These are phyloP conservation scores for Leccinum sublutescens DNA, from an alignment of 768 basidiomycete genomes.

Conservation along the genomic window DNA sequence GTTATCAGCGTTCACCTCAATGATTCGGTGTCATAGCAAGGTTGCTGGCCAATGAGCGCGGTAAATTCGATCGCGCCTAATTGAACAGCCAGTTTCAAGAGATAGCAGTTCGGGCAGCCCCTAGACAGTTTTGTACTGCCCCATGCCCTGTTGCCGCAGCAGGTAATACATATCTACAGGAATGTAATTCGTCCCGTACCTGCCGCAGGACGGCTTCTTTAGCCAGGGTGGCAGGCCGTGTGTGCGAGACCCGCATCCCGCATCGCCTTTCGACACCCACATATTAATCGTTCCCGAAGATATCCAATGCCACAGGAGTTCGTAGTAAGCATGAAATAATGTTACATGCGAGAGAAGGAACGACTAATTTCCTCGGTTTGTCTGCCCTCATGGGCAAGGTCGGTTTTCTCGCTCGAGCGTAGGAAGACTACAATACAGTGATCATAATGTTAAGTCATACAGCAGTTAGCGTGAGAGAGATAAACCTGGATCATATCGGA, in stretches of 20 bases:
- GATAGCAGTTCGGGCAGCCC: neutral
- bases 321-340: conserved; percentile 19
- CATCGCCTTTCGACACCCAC: conserved; percentile 8
- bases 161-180: conserved; percentile 27
- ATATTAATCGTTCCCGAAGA: conserved; percentile 10
- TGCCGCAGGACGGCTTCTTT: conserved; percentile 3
- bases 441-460: conserved; percentile 19
- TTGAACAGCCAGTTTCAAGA: neutral
- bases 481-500: conserved; percentile 10
- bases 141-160: conserved; percentile 40
- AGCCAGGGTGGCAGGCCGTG: neutral
- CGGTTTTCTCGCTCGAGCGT: neutral
- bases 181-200: conserved; percentile 23
- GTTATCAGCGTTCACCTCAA: neutral
- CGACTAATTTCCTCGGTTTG: neutral
- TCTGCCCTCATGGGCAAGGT: neutral
- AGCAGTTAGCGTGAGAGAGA: conserved; percentile 9
- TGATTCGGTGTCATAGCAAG: neutral
- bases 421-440: conserved; percentile 16
- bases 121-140: neutral
- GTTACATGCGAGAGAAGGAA: conserved; percentile 13
- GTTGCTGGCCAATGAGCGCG: neutral
- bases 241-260: neutral
- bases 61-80: neutral
- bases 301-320: neutral